These are phyloP conservation scores for Simmondsia chinensis DNA, from an alignment of 148 eudicot species.

Conservation along the genomic window DNA sequence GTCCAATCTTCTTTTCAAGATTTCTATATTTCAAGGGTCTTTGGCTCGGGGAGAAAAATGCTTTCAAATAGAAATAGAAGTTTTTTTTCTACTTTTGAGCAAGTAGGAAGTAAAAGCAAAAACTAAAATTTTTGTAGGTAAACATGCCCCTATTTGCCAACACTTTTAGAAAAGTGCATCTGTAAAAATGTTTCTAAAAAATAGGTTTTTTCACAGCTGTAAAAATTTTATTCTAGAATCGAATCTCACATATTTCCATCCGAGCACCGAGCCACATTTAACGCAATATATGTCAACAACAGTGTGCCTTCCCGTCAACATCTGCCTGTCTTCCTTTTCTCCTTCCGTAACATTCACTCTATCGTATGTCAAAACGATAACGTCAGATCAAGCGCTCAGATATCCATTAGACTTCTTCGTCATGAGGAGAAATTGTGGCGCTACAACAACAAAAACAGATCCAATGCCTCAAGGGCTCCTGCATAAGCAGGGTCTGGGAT, in stretches of 20 bases:
- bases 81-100: too few species aligned
- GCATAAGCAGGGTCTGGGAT: too few species aligned
- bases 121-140: too few species aligned
- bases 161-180: too few species aligned
- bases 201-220: too few species aligned
- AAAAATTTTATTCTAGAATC: neutral
- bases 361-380: conserved; percentile 2
- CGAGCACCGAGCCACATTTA: conserved; percentile 70
- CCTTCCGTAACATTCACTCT: conserved; percentile 75
- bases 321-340: conserved; percentile 61
- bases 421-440: neutral
- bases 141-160: too few species aligned
- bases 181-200: too few species aligned
- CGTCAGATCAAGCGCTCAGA: neutral
- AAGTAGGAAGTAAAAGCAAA: conserved; percentile 4
- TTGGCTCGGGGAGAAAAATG: too few species aligned
- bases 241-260: conserved; percentile 83
- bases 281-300: conserved; percentile 81
- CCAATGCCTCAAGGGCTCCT: too few species aligned
- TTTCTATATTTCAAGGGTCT: too few species aligned
- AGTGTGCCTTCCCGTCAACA: conserved; percentile 84
- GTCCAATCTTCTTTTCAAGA: too few species aligned
- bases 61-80: too few species aligned
- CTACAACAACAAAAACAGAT: neutral
- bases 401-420: neutral